Evolutionary conservation across 1,284 basidiomycete genomes (phyloP).

Genomic region (Boletus mariae): DNA sequence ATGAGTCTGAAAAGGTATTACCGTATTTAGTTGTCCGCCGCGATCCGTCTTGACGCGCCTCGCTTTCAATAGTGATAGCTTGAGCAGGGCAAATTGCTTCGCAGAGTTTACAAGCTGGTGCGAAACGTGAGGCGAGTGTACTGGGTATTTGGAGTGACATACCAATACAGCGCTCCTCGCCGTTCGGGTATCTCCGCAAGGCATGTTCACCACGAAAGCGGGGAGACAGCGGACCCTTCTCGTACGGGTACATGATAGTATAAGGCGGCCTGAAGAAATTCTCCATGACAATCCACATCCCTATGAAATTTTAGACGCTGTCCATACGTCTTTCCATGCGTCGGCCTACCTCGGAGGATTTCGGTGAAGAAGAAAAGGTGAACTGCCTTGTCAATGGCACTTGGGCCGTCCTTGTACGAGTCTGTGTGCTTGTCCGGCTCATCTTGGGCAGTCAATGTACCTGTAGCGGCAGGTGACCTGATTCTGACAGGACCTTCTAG

Average conservation of each 20-base stretch:
- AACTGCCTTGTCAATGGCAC: slow-evolving; percentile 92
- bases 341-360: slow-evolving; percentile 80
- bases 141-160: slow-evolving; percentile 23
- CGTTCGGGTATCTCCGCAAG: slow-evolving; percentile 94
- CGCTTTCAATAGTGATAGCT: slow-evolving; percentile 99
- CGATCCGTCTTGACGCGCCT: slow-evolving; percentile 93
- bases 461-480: slow-evolving; percentile 39
- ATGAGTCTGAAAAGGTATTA: slow-evolving; percentile 29
- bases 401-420: slow-evolving; percentile 75
- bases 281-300: slow-evolving; percentile 99
- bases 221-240: slow-evolving; percentile 96
- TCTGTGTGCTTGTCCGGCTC: slow-evolving; percentile 52
- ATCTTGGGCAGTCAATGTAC: slow-evolving; percentile 39
- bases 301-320: slow-evolving; percentile 40
- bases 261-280: slow-evolving; percentile 97
- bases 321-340: background rate
- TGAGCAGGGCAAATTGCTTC: slow-evolving; percentile 99
- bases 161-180: slow-evolving; percentile 99
- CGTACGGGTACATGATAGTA: slow-evolving; percentile 97
- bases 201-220: slow-evolving; percentile 99
- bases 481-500: slow-evolving; percentile 27
- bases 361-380: slow-evolving; percentile 99
- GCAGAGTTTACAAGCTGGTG: slow-evolving; percentile 93
- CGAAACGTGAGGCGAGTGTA: slow-evolving; percentile 10
- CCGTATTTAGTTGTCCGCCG: slow-evolving; percentile 97